Conservation (phyloP, 176 grass and related monocot species). For the Rhynchospora tenuis region DNA sequence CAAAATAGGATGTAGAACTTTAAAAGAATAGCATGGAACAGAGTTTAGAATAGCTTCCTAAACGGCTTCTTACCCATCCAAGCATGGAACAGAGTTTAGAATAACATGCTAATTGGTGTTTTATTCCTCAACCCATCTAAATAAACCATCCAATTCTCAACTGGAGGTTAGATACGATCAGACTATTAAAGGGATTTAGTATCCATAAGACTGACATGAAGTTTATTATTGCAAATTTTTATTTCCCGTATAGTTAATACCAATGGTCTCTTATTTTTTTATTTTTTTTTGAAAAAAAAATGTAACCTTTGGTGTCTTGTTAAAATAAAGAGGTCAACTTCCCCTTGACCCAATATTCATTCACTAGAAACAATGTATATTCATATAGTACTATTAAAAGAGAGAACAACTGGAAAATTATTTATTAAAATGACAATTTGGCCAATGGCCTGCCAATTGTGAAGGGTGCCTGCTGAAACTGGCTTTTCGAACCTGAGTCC, state of each 20-base stretch:
- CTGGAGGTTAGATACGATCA: not conserved
- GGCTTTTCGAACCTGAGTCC: not conserved
- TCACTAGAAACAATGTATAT: not conserved
- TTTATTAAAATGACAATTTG: not conserved
- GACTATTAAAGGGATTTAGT: not conserved
- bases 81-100: too few relatives aligned
- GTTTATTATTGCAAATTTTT: too few relatives aligned
- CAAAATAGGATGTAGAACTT: too few relatives aligned
- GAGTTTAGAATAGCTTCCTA: too few relatives aligned
- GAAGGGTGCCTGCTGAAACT: not conserved
- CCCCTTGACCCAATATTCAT: not conserved
- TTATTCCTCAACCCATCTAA: too few relatives aligned
- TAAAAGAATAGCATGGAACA: too few relatives aligned
- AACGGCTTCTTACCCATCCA: too few relatives aligned
- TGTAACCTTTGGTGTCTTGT: not conserved
- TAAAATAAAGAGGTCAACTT: not conserved
- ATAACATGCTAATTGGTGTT: too few relatives aligned
- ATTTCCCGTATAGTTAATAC: too few relatives aligned
- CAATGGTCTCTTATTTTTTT: too few relatives aligned
- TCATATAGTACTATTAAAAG: not conserved
- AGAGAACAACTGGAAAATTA: not conserved
- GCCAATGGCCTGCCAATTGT: not conserved
- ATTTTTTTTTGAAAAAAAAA: not conserved
- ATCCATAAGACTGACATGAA: not conserved
- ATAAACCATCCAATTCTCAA: too few relatives aligned